Evolutionary conservation across 441 rosid genomes (phyloP).

Genomic region (Oxalis stricta): DNA sequence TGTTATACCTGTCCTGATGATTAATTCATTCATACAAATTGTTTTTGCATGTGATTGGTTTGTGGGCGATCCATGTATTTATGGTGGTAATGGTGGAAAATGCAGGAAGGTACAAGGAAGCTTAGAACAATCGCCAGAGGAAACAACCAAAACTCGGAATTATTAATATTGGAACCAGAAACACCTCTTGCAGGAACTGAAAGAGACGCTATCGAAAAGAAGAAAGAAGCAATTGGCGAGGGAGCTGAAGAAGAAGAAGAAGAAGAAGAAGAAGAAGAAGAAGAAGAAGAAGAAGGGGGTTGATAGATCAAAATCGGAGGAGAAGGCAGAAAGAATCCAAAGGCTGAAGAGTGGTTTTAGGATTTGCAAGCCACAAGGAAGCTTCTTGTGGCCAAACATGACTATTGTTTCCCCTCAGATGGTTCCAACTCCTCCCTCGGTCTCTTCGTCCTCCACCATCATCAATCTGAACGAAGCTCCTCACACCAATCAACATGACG

Average conservation of each 20-base stretch:
- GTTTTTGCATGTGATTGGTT: too few species aligned
- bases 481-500: conserved; percentile 13
- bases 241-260: conserved; percentile 4
- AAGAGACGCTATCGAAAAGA: too few species aligned
- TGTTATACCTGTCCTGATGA: too few species aligned
- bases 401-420: conserved; percentile 16
- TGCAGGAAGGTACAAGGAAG: conserved; percentile 43
- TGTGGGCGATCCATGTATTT: too few species aligned
- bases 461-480: conserved; percentile 46
- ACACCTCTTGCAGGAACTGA: conserved; percentile 6
- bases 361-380: conserved; percentile 71
- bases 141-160: conserved; percentile 15
- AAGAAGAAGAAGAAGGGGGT: conserved; percentile 6
- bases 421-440: conserved; percentile 32
- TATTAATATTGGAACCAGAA: conserved; percentile 8
- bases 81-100: not conserved
- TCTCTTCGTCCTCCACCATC: conserved; percentile 20
- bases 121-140: conserved; percentile 30
- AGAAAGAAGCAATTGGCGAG: conserved; percentile 7
- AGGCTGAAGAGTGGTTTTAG: conserved; percentile 70
- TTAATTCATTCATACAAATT: not conserved
- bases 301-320: conserved; percentile 12
- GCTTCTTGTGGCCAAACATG: conserved; percentile 67
- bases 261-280: not conserved
- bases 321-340: conserved; percentile 39